These are phyloP conservation scores for Trichoderma lentiforme DNA, from an alignment of 2,329 filamentous ascomycete species.

Conservation along the genomic window DNA sequence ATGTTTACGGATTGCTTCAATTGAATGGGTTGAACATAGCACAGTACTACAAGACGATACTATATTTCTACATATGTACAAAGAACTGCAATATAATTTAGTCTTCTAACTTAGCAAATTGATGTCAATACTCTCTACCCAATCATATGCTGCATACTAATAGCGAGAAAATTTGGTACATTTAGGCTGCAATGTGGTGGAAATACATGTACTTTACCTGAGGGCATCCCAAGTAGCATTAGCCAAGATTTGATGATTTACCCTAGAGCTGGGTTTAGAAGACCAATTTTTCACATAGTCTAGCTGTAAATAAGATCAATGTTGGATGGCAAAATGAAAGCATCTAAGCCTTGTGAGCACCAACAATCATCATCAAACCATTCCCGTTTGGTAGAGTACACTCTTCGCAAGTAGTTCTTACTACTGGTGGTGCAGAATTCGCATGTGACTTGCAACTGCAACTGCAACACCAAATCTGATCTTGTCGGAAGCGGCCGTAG, in stretches of 20 bases:
- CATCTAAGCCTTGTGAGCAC: not conserved
- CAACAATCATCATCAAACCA: not conserved
- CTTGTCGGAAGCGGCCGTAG: not conserved
- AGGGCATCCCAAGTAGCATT: not conserved
- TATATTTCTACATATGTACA: not conserved
- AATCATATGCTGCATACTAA: fast-evolving
- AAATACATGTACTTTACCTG: not conserved
- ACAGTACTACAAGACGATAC: not conserved
- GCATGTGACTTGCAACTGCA: not conserved
- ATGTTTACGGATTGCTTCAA: not conserved
- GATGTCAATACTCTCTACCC: not conserved
- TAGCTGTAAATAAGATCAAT: not conserved
- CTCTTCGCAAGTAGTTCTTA: not conserved
- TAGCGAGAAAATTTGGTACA: not conserved
- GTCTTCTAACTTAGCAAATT: not conserved
- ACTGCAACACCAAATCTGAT: not conserved
- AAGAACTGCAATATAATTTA: not conserved
- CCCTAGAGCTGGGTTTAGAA: not conserved
- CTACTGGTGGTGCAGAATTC: not conserved
- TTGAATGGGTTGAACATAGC: not conserved
- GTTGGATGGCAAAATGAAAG: not conserved
- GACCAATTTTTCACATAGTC: not conserved
- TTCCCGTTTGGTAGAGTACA: not conserved
- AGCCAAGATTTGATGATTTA: not conserved
- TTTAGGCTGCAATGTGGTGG: not conserved